Conservation (phyloP, 108 stramenopile genomes). For the Chaetoceros tenuissimus region DNA sequence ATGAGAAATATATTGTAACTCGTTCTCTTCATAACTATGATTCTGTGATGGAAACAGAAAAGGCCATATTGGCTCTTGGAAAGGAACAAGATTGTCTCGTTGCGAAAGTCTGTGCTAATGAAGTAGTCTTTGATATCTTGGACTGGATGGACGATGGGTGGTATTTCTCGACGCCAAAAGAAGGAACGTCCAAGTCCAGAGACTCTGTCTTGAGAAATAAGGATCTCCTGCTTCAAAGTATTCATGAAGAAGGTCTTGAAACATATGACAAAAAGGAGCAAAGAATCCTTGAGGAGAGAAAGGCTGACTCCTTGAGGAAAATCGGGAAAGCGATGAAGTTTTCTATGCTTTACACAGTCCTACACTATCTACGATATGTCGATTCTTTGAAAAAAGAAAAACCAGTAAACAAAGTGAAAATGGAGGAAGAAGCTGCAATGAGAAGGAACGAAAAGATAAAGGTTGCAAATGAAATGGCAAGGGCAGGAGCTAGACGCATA, state of each 20-base stretch:
- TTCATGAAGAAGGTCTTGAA: constrained; percentile 32
- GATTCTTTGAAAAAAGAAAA: too few relatives aligned
- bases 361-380: too few relatives aligned
- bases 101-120: constrained; percentile 4
- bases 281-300: constrained; percentile 9
- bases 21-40: constrained; percentile 22
- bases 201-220: neutral
- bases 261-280: constrained; percentile 1
- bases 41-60: constrained; percentile 6
- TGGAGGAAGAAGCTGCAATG: neutral
- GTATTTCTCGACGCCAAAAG: neutral
- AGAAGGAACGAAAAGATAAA: neutral
- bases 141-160: constrained; percentile 11
- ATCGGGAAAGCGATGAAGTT: too few relatives aligned
- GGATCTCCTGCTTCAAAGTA: neutral
- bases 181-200: too few relatives aligned
- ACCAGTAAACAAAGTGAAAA: too few relatives aligned
- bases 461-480: constrained; percentile 3
- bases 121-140: constrained; percentile 14
- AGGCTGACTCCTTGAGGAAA: constrained; percentile 1
- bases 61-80: constrained; percentile 21
- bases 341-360: too few relatives aligned
- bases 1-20: constrained; percentile 14
- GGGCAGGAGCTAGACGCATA: constrained; percentile 12
- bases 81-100: constrained; percentile 18